Evolutionary conservation across 306 rosid genomes (phyloP).

Genomic region (Fagus crenata): DNA sequence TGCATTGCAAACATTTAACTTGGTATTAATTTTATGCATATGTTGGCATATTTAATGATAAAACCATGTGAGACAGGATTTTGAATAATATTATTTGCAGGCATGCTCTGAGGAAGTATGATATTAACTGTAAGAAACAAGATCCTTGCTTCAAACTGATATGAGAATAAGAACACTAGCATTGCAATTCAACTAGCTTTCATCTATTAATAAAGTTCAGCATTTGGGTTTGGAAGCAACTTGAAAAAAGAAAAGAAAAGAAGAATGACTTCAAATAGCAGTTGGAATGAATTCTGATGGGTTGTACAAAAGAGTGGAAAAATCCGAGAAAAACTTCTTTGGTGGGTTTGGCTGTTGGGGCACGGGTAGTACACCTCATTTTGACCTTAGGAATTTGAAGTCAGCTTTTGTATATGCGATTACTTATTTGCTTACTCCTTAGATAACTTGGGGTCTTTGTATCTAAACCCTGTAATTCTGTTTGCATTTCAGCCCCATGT

Average conservation of each 20-base stretch:
- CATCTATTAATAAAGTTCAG: background rate
- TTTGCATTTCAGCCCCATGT: background rate
- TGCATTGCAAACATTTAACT: background rate
- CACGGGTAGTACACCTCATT: too few species aligned
- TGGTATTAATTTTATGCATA: background rate
- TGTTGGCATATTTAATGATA: background rate
- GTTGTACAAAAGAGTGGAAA: background rate
- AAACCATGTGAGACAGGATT: background rate
- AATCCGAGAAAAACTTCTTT: background rate
- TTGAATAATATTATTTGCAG: background rate
- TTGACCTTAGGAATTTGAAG: too few species aligned
- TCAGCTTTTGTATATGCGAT: too few species aligned
- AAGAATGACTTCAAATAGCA: background rate
- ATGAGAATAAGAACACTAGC: background rate
- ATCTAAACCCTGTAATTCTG: too few species aligned
- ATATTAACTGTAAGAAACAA: background rate
- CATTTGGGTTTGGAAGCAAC: conserved; percentile 9
- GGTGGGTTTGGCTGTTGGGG: background rate
- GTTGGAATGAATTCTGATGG: background rate
- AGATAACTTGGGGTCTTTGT: too few species aligned
- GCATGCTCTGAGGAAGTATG: background rate
- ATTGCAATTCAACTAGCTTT: background rate
- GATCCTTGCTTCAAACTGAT: background rate
- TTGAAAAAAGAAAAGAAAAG: background rate
- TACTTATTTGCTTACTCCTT: too few species aligned